Evolutionary conservation across 768 basidiomycete genomes (phyloP).

Genomic region (Pulveroboletus sp.): DNA sequence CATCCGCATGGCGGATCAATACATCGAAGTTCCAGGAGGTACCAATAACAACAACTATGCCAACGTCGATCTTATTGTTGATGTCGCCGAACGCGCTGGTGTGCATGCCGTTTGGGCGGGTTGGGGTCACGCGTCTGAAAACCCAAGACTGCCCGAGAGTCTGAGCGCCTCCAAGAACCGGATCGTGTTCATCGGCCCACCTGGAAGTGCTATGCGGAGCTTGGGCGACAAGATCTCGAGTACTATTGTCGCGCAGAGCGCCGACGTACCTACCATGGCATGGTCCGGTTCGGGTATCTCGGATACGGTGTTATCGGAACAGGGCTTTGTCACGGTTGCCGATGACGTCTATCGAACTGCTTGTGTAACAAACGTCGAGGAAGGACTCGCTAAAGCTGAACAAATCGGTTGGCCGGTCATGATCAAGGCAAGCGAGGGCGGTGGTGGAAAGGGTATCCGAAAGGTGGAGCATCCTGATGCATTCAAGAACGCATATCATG

Average conservation of each 20-base stretch:
- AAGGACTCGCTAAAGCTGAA: constrained; percentile 80
- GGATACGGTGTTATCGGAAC: constrained; percentile 78
- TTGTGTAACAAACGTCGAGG: constrained; percentile 84
- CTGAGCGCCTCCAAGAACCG: constrained; percentile 90
- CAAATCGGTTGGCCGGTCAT: constrained; percentile 96
- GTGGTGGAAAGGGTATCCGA: constrained; percentile 98
- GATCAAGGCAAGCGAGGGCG: constrained; percentile 99
- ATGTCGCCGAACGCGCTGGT: constrained; percentile 94
- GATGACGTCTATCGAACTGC: constrained; percentile 86
- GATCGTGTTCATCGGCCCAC: constrained; percentile 99
- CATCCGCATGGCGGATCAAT: constrained; percentile 99
- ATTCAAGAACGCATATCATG: constrained; percentile 93
- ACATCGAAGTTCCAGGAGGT: constrained; percentile 97
- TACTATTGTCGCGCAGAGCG: constrained; percentile 97
- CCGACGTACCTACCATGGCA: constrained; percentile 95
- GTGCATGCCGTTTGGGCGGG: constrained; percentile 99
- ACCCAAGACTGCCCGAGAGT: constrained; percentile 93
- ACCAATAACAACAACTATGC: constrained; percentile 99
- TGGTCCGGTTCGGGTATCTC: constrained; percentile 97
- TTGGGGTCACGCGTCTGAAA: constrained; percentile 99
- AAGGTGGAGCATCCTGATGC: constrained; percentile 85
- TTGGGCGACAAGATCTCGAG: constrained; percentile 99
- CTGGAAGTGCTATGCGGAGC: constrained; percentile 98
- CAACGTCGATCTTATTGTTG: constrained; percentile 98
- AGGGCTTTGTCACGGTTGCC: constrained; percentile 92